Evolutionary conservation across 139 green algal genomes (phyloP).

Genomic region (Coelastrella sp.): DNA sequence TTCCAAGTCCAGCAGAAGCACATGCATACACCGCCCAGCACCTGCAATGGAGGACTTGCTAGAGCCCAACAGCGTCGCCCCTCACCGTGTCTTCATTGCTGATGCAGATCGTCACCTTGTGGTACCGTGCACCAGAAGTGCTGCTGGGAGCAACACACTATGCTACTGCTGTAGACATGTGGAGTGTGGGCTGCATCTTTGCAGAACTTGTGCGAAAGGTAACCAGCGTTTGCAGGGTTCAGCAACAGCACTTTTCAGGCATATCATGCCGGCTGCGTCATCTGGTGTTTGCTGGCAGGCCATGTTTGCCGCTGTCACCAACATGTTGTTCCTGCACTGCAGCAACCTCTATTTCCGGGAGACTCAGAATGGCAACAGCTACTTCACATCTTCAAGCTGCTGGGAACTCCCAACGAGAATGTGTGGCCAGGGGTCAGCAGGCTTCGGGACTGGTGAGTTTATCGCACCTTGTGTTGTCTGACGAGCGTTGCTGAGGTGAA

Average conservation of each 20-base stretch:
- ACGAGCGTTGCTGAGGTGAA: too few relatives aligned
- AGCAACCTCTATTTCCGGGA: conserved; percentile 89
- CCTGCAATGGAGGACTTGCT: too few relatives aligned
- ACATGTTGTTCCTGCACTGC: conserved; percentile 65
- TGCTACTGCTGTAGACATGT: conserved; percentile 97
- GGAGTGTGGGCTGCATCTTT: conserved; percentile 99
- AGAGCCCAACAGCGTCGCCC: too few relatives aligned
- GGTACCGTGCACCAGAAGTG: conserved; percentile 99
- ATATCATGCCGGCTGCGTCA: background rate
- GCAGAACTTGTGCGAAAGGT: conserved; percentile 87
- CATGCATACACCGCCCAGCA: too few relatives aligned
- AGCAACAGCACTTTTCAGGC: background rate
- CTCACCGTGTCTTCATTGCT: background rate
- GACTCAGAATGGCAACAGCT: conserved; percentile 94
- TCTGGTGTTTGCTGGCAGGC: background rate
- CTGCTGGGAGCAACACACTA: conserved; percentile 97
- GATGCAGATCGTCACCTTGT: conserved; percentile 94
- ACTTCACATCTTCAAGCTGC: conserved; percentile 92
- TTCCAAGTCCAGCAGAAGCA: too few relatives aligned
- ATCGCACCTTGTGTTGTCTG: too few relatives aligned
- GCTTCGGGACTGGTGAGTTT: conserved; percentile 72
- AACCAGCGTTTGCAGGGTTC: background rate
- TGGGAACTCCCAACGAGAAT: conserved; percentile 89
- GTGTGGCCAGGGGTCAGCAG: conserved; percentile 78
- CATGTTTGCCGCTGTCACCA: too few relatives aligned